phyloP scores from a whole-genome alignment of 306 rosid genomes.

The Acacia melanoxylon region DNA sequence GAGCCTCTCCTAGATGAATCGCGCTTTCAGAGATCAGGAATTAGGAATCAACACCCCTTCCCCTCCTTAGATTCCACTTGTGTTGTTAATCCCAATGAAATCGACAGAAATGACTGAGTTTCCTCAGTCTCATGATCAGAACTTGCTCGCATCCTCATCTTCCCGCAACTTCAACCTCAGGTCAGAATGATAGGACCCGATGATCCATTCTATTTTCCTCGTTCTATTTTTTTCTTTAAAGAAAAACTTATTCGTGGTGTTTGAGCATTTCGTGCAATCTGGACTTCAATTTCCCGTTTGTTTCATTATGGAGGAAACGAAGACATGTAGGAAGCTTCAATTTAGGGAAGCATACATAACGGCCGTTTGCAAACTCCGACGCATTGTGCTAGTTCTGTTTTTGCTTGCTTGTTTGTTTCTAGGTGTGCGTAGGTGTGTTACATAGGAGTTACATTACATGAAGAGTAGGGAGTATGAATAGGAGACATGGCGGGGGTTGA shows the following conservation, averaged over 20 bases:
- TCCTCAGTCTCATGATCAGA: constrained; percentile 36
- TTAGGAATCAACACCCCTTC: constrained; percentile 15
- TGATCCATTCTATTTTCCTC: neutral
- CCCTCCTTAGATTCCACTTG: constrained; percentile 19
- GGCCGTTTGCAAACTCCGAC: constrained; percentile 12
- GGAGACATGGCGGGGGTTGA: neutral
- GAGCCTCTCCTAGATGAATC: neutral
- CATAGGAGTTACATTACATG: neutral
- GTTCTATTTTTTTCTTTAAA: neutral
- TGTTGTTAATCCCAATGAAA: constrained; percentile 12
- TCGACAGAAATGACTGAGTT: constrained; percentile 26
- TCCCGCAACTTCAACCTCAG: constrained; percentile 33
- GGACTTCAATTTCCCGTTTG: constrained; percentile 10
- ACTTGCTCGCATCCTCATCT: constrained; percentile 32
- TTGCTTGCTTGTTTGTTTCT: neutral
- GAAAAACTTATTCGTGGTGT: neutral
- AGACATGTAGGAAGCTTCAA: neutral
- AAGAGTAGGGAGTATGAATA: neutral
- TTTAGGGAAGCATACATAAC: neutral
- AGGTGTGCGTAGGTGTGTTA: neutral
- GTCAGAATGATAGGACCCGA: constrained; percentile 32
- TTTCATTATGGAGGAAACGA: neutral
- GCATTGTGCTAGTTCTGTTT: neutral
- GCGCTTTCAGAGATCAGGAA: neutral
- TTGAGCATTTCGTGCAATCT: neutral